Base-by-base conservation (phyloP, 2,329 filamentous ascomycete genomes). In the Zarea fungicola region DNA sequence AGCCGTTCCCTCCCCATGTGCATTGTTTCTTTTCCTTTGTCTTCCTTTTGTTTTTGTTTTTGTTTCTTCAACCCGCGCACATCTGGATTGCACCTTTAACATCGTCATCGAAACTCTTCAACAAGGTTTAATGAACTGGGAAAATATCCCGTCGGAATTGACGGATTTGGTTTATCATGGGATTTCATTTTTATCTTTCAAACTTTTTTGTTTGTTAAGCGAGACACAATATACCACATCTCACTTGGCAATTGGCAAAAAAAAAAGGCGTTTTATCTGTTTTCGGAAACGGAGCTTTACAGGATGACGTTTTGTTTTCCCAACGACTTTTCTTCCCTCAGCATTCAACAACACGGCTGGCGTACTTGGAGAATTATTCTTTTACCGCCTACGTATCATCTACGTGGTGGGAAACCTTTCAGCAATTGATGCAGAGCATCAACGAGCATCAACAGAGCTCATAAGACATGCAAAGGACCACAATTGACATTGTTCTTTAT, bases 161-260 rank as follows among this genome's bases (percentile, higher is more conserved):
- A 36, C 10, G 34, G 46, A 19, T 41, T 40, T 50, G 32, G 13
- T 19, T 32, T 50, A 42, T 45, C n/a, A n/a, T n/a, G n/a, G n/a
- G n/a, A n/a, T 51, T 28, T 55, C 28, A 21, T 28, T 26, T 49
- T 49, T 49, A 45, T 21, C 52, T 42, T 49, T 50, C 42, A 29
- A 41, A 34, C 19, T 45, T 49, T 42, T 39, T 22, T 26, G 44
- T 44, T 42, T 44, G 41, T 49, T 49, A 44, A 49, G 39, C 40
- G 39, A 49, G 41, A 49, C 47, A 26, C 21, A 49, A 42, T 42
- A 42, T 49, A 49, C 47, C 37, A 42, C 37, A 48, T 48, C 45
- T 48, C 45, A 42, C 45, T 48, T 48, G 45, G 31, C 45, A 48
- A 47, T 34, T 47, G 35, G 35, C 25, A 47, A 47, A 47, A 47